Evolutionary conservation across 2,329 filamentous ascomycete genomes (phyloP), one percentile per base, ranked within the genome.

Genomic region (Cercospora zeae-maydis): DNA sequence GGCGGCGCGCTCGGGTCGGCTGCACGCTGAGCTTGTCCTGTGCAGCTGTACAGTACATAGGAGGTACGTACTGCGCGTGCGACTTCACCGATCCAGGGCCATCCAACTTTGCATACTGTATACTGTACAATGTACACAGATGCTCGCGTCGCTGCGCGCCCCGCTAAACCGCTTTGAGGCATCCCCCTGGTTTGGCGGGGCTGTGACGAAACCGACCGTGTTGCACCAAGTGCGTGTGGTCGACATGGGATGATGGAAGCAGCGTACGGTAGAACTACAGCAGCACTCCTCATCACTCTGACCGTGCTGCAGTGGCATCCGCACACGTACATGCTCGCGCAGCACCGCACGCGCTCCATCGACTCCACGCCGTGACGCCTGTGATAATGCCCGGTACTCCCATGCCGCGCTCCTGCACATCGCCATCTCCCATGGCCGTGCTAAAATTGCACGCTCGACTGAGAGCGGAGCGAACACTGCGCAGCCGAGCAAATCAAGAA

Each of bases 401-500:
- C 16, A 45, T 45, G 39, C 39, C 39, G 39, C 24, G 24, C 24
- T 45, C 6, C 4, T 31, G 47, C 47, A 51, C 47, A 51, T 51
- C 47, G 27, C 47, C 47, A 51, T 51, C 47, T 51, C 24, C 47
- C 24, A 31, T 2, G 19, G 16, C 19, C 33, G 33, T 56, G 53
- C 21, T 33, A 58, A 31, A 33, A 30, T 31, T 47, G 53, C 16
- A 11, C 31, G 52, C 45, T 36, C 34, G 34, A 8, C 34, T 36
- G 34, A 13, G 7, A 19, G 27, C 27, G 24, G 24, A n/a, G n/a
- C 31, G 52, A 39, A 56, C 27, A 19, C 16, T 31, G 33, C 53
- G 24, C 33, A 54, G 51, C 51, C 51, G 51, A 54, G 53, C 53
- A 39, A 56, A 56, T 37, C 53, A 30, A 37, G 27, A 27, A 19